Evolutionary conservation across 331 rosid genomes (phyloP), one percentile per base, ranked within the genome.

Genomic region (Malus hybrid): DNA sequence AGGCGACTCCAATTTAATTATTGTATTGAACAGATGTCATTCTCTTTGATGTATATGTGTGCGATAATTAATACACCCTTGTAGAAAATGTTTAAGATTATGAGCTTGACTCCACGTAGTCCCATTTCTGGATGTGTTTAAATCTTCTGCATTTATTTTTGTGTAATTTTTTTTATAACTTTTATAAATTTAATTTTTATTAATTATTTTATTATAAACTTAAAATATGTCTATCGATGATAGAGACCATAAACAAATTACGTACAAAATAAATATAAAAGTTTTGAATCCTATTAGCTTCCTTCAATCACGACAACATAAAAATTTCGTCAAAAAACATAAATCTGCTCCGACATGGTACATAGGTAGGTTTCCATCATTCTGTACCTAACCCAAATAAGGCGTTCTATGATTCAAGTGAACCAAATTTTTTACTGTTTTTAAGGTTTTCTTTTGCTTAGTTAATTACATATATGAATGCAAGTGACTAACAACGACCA

Each of bases 271-370:
- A 39, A 39, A 39, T 39, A 39, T 39, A 39, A 39, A 8, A 2
- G 0, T 2, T 39, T 39, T 39, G 11, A 39, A 65, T 57, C 73
- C 75, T 14, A 79, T 71, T 71, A 77, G 80, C 84, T 71, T 77
- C 89, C 91, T 88, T 88, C 91, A 90, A 90, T 90, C 91, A 86
- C 91, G 96, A 88, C 87, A 85, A 55, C 83, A 29, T 42, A 32
- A 57, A 13, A 63, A 71, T 73, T 77, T 82, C 81, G 74, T 65
- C 73, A 24, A 22, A 24, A 55, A 68, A 30, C 42, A 68, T 75
- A 52, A 32, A 74, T 32, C 70, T 56, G 58, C 58, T 74, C 82
- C 60, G 44, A 39, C 44, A 39, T 9, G 44, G 44, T 68, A 63
- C 6, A 4, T n/a, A 29, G 46, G 3, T 85, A 82, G 83, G 76